Percentiles rank a stretch among this genome's conserved stretches.
phyloP scores from a whole-genome alignment of 768 basidiomycete genomes.

The Calocybe indica region DNA sequence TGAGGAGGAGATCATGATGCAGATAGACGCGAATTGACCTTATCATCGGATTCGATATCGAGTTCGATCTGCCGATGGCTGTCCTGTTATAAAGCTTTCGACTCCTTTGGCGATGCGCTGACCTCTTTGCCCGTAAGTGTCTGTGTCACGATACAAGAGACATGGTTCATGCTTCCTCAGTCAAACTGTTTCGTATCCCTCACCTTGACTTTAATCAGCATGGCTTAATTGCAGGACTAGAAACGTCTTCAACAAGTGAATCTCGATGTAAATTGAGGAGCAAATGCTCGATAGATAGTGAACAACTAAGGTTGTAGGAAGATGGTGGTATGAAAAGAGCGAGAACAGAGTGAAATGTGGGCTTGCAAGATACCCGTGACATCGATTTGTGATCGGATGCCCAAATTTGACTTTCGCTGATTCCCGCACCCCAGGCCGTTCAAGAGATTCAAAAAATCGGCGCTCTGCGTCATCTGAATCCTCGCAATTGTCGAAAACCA shows the following conservation, averaged over 20 bases:
- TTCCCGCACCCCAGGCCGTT: too few relatives aligned
- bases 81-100: background rate
- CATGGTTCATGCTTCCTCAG: too few relatives aligned
- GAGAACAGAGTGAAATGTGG: too few relatives aligned
- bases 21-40: conserved; percentile 35
- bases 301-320: background rate
- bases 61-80: conserved; percentile 70
- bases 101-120: conserved; percentile 5
- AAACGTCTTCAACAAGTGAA: conserved; percentile 4
- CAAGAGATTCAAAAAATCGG: too few relatives aligned
- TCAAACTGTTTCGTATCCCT: conserved; percentile 10
- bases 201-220: conserved; percentile 92
- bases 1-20: background rate
- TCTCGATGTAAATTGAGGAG: background rate
- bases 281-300: background rate
- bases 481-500: too few relatives aligned
- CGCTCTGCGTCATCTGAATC: too few relatives aligned
- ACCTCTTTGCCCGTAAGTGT: conserved; percentile 98
- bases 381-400: too few relatives aligned
- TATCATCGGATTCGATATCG: conserved; percentile 88
- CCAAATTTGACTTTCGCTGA: too few relatives aligned
- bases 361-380: too few relatives aligned
- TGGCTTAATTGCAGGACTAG: conserved; percentile 19
- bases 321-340: background rate
- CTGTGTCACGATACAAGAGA: conserved; percentile 31